Evolutionary conservation across 371 early-diverging fungal species (phyloP).

Genomic region (Capillidium rhysosporum): DNA sequence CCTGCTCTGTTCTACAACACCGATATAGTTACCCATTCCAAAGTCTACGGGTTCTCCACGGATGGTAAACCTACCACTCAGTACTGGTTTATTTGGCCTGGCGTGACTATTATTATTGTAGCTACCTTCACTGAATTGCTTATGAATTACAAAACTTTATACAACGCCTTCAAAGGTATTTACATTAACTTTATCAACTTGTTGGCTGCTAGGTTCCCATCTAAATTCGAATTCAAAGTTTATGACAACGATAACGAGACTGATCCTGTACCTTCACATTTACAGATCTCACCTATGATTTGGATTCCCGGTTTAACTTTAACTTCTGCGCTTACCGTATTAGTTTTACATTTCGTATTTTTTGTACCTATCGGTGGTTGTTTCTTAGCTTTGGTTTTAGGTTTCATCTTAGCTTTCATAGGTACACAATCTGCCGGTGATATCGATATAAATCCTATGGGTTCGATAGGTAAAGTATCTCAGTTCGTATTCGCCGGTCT

Average conservation of each 20-base stretch:
- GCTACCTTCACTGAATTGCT: conserved; percentile 39
- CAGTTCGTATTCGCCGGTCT: conserved; percentile 37
- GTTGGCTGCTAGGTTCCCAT: background rate
- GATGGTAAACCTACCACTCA: conserved; percentile 16
- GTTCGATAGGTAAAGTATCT: conserved; percentile 34
- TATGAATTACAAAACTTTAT: conserved; percentile 27
- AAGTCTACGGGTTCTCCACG: background rate
- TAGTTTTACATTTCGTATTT: conserved; percentile 31
- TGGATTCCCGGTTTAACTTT: conserved; percentile 31
- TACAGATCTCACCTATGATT: conserved; percentile 34
- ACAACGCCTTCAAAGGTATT: conserved; percentile 27
- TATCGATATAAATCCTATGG: conserved; percentile 39
- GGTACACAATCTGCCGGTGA: conserved; percentile 44
- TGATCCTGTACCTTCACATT: conserved; percentile 18
- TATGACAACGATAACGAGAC: conserved; percentile 7
- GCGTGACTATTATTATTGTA: conserved; percentile 45
- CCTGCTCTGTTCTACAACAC: background rate
- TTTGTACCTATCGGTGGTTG: conserved; percentile 28
- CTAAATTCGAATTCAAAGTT: background rate
- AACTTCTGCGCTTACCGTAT: conserved; percentile 32
- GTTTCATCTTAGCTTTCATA: conserved; percentile 43
- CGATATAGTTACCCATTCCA: background rate
- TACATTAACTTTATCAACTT: conserved; percentile 12
- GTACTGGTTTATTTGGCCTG: conserved; percentile 45
- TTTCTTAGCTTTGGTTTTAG: conserved; percentile 35